Evolutionary conservation across 495 filamentous ascomycete genomes (phyloP).

Genomic region (Trichoderma asperelloides): DNA sequence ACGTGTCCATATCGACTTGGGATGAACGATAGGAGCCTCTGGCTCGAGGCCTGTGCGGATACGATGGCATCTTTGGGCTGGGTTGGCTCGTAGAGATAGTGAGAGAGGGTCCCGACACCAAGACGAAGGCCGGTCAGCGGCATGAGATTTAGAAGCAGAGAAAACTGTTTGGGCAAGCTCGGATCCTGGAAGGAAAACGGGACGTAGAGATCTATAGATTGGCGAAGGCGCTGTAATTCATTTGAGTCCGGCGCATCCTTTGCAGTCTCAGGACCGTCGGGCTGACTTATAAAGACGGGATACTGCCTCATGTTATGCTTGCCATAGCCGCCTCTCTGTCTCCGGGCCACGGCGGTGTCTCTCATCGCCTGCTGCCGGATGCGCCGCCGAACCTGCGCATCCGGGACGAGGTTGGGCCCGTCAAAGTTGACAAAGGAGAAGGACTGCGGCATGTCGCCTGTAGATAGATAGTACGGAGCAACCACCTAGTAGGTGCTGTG

Average conservation of each 20-base stretch:
- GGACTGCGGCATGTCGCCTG: neutral
- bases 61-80: neutral
- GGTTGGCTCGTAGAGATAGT: neutral
- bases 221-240: neutral
- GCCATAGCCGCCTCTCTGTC: slow-evolving; percentile 19
- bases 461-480: neutral
- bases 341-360: slow-evolving; percentile 22
- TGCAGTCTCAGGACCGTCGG: neutral
- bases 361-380: slow-evolving; percentile 33
- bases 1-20: slow-evolving; percentile 25
- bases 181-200: neutral
- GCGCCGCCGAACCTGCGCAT: slow-evolving; percentile 17
- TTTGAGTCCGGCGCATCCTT: neutral
- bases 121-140: neutral
- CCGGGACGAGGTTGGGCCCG: slow-evolving; percentile 18
- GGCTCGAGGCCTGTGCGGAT: slow-evolving; percentile 14
- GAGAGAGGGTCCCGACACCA: neutral
- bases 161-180: neutral
- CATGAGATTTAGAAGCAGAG: neutral
- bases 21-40: slow-evolving; percentile 26
- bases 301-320: slow-evolving; percentile 25
- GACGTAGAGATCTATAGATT: neutral
- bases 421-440: slow-evolving; percentile 23
- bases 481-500: no score
- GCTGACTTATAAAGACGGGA: slow-evolving; percentile 15